Percentiles rank a stretch among this genome's conserved stretches.
Conservation (phyloP, 1,284 basidiomycete species). For the Cystobasidiaceae sp. region DNA sequence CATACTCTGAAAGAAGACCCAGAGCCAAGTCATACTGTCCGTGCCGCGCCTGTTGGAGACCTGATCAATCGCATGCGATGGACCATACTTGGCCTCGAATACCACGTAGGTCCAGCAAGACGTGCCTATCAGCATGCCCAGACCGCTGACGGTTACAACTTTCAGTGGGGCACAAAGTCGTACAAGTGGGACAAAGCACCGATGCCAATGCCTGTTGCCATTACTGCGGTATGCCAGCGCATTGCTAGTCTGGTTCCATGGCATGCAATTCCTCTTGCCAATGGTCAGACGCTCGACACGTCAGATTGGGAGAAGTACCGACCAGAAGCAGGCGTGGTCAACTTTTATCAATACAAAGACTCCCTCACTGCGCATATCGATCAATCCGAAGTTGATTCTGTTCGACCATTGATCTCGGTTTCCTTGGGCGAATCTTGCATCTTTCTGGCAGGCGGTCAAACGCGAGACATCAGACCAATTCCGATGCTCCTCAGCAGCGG, state of each 20-base stretch:
- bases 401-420: slow-evolving; percentile 80
- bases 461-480: slow-evolving; percentile 66
- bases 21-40: slow-evolving; percentile 10
- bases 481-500: slow-evolving; percentile 78
- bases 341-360: slow-evolving; percentile 60
- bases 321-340: slow-evolving; percentile 82
- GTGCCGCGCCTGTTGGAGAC: slow-evolving; percentile 16
- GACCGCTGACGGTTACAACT: not conserved
- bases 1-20: slow-evolving; percentile 4
- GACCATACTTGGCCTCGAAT: slow-evolving; percentile 88
- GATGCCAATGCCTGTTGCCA: slow-evolving; percentile 24
- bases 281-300: not conserved
- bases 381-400: slow-evolving; percentile 77
- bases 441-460: slow-evolving; percentile 78
- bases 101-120: slow-evolving; percentile 50
- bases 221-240: not conserved
- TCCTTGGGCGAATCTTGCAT: slow-evolving; percentile 83
- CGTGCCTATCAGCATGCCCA: too few species aligned
- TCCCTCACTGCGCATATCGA: slow-evolving; percentile 91
- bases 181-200: slow-evolving; percentile 25
- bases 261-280: not conserved
- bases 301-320: slow-evolving; percentile 32
- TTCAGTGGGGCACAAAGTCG: slow-evolving; percentile 32
- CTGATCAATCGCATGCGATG: slow-evolving; percentile 57
- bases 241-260: slow-evolving; percentile 18